Evolutionary conservation across 352 stramenopile species (phyloP), one percentile per base, ranked within the genome.

Genomic region (Phytopythium mirpurense): DNA sequence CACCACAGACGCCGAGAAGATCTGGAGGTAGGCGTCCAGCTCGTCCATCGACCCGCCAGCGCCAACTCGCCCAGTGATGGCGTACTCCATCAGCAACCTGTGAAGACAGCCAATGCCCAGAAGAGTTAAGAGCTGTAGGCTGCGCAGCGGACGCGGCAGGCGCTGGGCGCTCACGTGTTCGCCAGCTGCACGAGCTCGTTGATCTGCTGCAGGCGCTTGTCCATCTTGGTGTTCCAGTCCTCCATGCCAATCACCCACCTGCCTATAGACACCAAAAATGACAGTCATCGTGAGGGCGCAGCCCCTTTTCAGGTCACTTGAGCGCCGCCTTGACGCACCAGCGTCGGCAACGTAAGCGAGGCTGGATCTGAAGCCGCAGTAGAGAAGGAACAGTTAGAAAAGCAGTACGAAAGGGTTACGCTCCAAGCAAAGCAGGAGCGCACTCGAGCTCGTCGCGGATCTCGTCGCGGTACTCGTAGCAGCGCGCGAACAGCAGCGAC

Each of bases 151-250:
- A 4, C 16, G 24, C 31, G 43, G 19, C 23, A 18, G 44, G 4
- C 32, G 7, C 42, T n/a, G 23, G 51, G 15, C n/a, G 26, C 31
- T 8, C 58, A 73, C 56, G 78, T 76, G 57, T 93, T 93, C 31
- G 79, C 70, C 32, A 93, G 58, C 34, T 90, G 48, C 45, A 93
- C 82, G n/a, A 93, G 72, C 57, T 93, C 82, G 45, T 67, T 90
- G 53, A 93, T 89, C 65, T 93, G 82, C 19, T 55, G 67, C 57
- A 90, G 51, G 1, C 82, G 74, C 57, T 88, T 93, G 47, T 93
- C 82, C 82, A 93, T 93, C 54, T 93, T 93, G 49, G 75, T 83
- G 62, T 89, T 93, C 82, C 82, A 93, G 56, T 93, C 82, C 18
- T 87, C 82, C 53, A 93, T 76, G 32, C 82, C 82, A 5, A 93